These are phyloP conservation scores for Mycosphaerella arachidis DNA, from an alignment of 2,329 filamentous ascomycete species.

Conservation along the genomic window DNA sequence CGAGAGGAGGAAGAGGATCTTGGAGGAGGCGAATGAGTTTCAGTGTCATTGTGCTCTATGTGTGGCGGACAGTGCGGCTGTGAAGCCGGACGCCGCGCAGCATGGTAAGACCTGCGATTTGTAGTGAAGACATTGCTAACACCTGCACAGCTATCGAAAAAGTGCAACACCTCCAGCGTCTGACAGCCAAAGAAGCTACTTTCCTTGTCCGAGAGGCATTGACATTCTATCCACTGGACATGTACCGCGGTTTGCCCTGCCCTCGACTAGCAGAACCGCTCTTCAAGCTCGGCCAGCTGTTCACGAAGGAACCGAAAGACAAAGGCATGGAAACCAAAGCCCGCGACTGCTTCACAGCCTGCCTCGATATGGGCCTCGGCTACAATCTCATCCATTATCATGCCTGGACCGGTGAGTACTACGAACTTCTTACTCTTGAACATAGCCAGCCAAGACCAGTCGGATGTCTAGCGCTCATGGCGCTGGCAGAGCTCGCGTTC, in stretches of 20 bases:
- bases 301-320: not conserved
- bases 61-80: not conserved
- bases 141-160: not conserved
- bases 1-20: constrained; percentile 1
- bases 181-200: not conserved
- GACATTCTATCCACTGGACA: not conserved
- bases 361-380: constrained; percentile 4
- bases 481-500: constrained; percentile 1
- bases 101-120: not conserved
- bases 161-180: not conserved
- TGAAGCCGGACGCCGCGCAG: not conserved
- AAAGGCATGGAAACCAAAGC: not conserved
- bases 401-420: not conserved
- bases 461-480: constrained; percentile 3
- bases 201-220: not conserved
- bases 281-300: constrained; percentile 1
- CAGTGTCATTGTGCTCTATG: constrained; percentile 3
- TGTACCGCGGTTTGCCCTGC: not conserved
- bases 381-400: not conserved
- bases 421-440: not conserved
- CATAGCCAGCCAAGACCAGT: constrained; percentile 4
- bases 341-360: not conserved
- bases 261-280: constrained; percentile 4
- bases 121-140: not conserved
- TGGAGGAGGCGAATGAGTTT: constrained; percentile 7